A percentile compares a stretch with the other conserved stretches of the same genome.
These are phyloP conservation scores for Sequoia sempervirens DNA, from an alignment of 75 land plant species.

Conservation along the genomic window DNA sequence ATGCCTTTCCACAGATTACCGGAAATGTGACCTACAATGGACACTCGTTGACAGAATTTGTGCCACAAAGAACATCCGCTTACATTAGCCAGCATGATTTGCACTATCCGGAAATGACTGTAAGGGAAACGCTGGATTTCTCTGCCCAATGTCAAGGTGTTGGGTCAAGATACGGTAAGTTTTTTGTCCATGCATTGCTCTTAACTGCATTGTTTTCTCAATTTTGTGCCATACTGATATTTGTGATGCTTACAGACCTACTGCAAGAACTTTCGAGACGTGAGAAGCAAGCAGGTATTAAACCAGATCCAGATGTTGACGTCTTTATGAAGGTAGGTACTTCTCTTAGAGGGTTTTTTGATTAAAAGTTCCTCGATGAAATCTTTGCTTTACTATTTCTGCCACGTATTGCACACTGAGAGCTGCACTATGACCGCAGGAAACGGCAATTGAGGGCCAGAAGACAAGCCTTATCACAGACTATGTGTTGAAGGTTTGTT, in stretches of 20 bases:
- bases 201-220: not conserved
- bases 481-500: slow-evolving; percentile 32
- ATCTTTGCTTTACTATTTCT: not conserved
- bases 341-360: not conserved
- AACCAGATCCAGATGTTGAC: slow-evolving; percentile 46
- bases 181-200: not conserved
- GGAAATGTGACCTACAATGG: slow-evolving; percentile 76
- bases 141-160: slow-evolving; percentile 78
- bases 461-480: slow-evolving; percentile 28
- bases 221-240: not conserved
- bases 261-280: slow-evolving; percentile 33
- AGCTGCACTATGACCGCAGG: slow-evolving; percentile 16
- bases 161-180: slow-evolving; percentile 30
- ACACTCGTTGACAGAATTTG: slow-evolving; percentile 46
- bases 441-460: slow-evolving; percentile 26
- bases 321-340: slow-evolving; percentile 34
- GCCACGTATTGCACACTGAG: not conserved
- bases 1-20: slow-evolving; percentile 26
- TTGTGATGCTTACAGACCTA: slow-evolving; percentile 20
- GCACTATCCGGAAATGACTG: slow-evolving; percentile 77
- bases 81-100: slow-evolving; percentile 73
- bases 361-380: not conserved
- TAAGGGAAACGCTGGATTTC: slow-evolving; percentile 82
- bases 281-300: slow-evolving; percentile 44
- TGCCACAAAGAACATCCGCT: slow-evolving; percentile 64